Base-by-base conservation (phyloP, 306 rosid genomes). In the Corylus heterophylla region DNA sequence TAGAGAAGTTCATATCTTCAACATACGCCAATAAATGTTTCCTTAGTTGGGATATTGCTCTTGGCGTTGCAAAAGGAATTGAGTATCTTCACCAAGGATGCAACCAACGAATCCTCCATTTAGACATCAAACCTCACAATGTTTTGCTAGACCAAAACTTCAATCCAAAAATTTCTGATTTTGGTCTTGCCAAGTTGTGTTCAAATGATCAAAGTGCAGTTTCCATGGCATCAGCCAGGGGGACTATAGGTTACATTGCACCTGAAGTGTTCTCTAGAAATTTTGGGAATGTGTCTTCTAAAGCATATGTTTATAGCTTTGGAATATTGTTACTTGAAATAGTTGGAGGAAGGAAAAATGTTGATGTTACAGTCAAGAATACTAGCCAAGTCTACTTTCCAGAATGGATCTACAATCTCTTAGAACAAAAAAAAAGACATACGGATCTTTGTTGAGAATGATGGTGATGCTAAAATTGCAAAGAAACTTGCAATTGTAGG, bases 51-150 rank as follows among this genome's bases (percentile, higher is more conserved):
- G 76, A 48, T 14, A 81, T 87, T 18, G 80, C 86, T 47, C 9
- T 81, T 0, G 88, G 80, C 18, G 75, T 82, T 42, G 85, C 88
- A 0, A 82, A 62, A 64, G 84, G 83, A 20, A 71, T 66, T 51
- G 83, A 74, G 37, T 87, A 78, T 77, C 90, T 71, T 50, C 88
- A 85, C 27, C 71, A 69, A 14, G 87, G 87, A 1, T 86, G 89
- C 56, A 84, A 86, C 39, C 76, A 83, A 18, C 45, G 58, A 52
- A 86, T 86, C 29, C 81, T 83, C 8, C 89, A 86, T 47, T 81
- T 86, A 5, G 84, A 84, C 50, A 77, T 83, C 20, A 83, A 83
- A 16, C 89, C 89, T 8, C 83, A 80, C 20, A 86, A 83, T 66
- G 79, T 80, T 31, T 75, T 83, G 22, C 11, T 86, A 12, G 85